Evolutionary conservation across 2,329 filamentous ascomycete genomes (phyloP), one percentile per base, ranked within the genome.

Genomic region (Cadophora sp.): DNA sequence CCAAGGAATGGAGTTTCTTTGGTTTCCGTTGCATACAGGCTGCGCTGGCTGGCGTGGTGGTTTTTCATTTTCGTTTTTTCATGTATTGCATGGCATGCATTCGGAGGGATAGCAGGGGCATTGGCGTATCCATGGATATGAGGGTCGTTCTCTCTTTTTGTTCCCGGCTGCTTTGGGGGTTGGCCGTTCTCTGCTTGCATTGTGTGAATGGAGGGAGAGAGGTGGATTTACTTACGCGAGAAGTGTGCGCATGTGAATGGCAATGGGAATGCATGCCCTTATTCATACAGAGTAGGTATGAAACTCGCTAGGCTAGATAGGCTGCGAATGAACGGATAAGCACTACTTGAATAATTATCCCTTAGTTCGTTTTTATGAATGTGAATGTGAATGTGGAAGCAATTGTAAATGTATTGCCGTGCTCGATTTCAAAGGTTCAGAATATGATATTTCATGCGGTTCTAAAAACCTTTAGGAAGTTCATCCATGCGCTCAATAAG

Each of bases 71-170:
- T 53, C 53, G 6, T 56, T n/a, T n/a, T 22, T 9, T 43, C 45
- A 22, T 48, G 11, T 6, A n/a, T 48, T 48, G n/a, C 45, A 8
- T 18, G 33, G 33, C 33, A 56, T 56, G 53, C 36, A 43, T 39
- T 24, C 55, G 11, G 55, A 58, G 36, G 20, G 36, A 56, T 20
- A 39, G 33, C 30, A 56, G 13, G 55, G 20, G 18, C 33, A 58
- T 18, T 43, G 55, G 55, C 55, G 55, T 20, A 58, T 58, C n/a
- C 55, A 58, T 41, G 55, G 55, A 58, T 41, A 39, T 39, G 36
- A 24, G 20, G 33, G 16, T 24, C 41, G 20, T 2, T 0, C 22
- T 41, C 43, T 43, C 20, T 24, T 43, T 24, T 30, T 30, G 3
- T 30, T n/a, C n/a, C n/a, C n/a, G n/a, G 13, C 9, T 20, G 20